Percentiles rank a stretch among this genome's conserved stretches.
Conservation (phyloP, 2,329 filamentous ascomycete genomes). For the Alternaria sp. region DNA sequence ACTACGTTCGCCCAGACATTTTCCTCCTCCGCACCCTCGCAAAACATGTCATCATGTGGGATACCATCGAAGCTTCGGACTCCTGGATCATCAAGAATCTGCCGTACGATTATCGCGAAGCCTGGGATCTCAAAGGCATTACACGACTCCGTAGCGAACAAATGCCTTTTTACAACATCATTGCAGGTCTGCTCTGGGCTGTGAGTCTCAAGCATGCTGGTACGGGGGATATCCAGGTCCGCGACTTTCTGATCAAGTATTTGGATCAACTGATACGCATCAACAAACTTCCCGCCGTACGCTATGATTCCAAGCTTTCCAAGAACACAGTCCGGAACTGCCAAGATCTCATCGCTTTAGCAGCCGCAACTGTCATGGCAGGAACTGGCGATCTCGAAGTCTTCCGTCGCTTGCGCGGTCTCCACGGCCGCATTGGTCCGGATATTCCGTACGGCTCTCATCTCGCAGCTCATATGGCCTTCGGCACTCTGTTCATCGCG, state of each 20-base stretch:
- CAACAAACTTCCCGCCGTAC: conserved; percentile 65
- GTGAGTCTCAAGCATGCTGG: conserved; percentile 56
- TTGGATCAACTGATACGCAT: conserved; percentile 86
- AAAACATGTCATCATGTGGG: conserved; percentile 93
- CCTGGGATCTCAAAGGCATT: conserved; percentile 66
- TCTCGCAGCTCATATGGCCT: conserved; percentile 87
- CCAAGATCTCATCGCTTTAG: conserved; percentile 83
- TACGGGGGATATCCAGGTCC: conserved; percentile 66
- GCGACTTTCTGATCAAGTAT: conserved; percentile 82
- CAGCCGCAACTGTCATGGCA: conserved; percentile 89
- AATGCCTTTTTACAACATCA: conserved; percentile 89
- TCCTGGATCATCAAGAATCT: conserved; percentile 79
- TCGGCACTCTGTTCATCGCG: conserved; percentile 88
- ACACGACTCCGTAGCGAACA: conserved; percentile 76
- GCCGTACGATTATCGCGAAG: conserved; percentile 70
- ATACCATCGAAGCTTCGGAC: conserved; percentile 73
- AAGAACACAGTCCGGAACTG: conserved; percentile 87
- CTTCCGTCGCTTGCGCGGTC: conserved; percentile 80
- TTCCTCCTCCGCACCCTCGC: conserved; percentile 88
- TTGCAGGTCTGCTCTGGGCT: conserved; percentile 85
- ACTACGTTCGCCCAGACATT: conserved; percentile 92
- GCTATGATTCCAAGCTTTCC: conserved; percentile 85
- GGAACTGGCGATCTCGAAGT: conserved; percentile 89
- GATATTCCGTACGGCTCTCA: conserved; percentile 93
- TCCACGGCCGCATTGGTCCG: conserved; percentile 84